Evolutionary conservation across 2,329 filamentous ascomycete species (phyloP).

Genomic region (Phaeophleospora eucalypticola): DNA sequence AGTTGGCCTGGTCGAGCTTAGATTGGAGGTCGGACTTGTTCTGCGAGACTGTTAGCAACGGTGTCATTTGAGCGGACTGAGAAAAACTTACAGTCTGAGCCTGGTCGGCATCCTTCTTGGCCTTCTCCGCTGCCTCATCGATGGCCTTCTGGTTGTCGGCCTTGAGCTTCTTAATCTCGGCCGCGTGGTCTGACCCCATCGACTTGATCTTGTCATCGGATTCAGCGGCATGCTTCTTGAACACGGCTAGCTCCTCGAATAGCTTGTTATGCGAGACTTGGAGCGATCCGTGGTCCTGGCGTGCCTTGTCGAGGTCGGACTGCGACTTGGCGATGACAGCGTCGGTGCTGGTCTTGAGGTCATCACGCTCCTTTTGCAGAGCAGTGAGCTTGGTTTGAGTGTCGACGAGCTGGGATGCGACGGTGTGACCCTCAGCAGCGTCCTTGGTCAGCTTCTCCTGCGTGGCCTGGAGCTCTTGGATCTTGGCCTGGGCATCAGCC

Average conservation of each 20-base stretch:
- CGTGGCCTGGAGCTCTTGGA: constrained; percentile 13
- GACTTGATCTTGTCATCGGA: neutral
- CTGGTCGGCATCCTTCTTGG: neutral
- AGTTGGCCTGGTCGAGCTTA: neutral
- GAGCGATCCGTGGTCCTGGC: constrained; percentile 18
- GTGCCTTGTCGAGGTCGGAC: constrained; percentile 17
- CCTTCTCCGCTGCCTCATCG: neutral
- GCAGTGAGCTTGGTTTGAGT: constrained; percentile 13
- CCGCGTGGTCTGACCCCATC: constrained; percentile 1
- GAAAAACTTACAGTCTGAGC: neutral
- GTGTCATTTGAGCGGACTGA: neutral
- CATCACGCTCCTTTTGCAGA: constrained; percentile 18
- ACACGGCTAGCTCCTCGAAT: constrained; percentile 19
- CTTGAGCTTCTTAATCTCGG: constrained; percentile 2
- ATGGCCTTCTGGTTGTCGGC: neutral
- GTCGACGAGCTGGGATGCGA: constrained; percentile 14
- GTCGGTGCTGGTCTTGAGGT: constrained; percentile 17
- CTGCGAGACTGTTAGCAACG: neutral
- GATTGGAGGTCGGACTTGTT: neutral
- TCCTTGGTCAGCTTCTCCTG: constrained; percentile 10
- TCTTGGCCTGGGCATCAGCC: constrained; percentile 14
- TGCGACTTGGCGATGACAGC: constrained; percentile 13
- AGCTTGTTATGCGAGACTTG: constrained; percentile 23
- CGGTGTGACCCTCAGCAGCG: constrained; percentile 10
- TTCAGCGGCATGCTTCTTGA: constrained; percentile 7